phyloP scores from a whole-genome alignment of 23 red algal genomes.

The Agarophyton chilense region DNA sequence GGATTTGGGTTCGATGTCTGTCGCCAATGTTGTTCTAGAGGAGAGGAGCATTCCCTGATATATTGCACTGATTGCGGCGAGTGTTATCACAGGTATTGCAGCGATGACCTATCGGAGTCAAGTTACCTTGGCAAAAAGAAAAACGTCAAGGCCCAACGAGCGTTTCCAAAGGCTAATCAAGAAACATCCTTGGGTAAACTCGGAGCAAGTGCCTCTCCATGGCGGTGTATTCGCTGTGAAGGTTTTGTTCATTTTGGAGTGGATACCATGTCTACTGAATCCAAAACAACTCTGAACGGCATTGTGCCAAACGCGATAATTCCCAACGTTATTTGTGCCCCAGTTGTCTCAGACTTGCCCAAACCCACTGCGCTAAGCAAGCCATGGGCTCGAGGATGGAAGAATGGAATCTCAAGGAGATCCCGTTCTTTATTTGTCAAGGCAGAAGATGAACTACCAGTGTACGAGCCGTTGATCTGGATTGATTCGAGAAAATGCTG shows the following conservation, averaged over 20 bases:
- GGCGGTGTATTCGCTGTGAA: slow-evolving; percentile 34
- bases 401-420: neutral
- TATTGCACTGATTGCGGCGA: slow-evolving; percentile 63
- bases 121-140: neutral
- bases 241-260: neutral
- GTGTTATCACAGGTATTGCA: slow-evolving; percentile 44
- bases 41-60: slow-evolving; percentile 7
- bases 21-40: slow-evolving; percentile 51
- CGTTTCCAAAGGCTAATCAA: neutral
- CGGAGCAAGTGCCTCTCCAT: neutral
- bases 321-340: neutral
- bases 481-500: slow-evolving; percentile 32
- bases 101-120: neutral
- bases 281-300: neutral
- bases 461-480: slow-evolving; percentile 17
- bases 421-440: neutral
- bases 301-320: neutral
- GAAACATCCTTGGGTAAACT: neutral
- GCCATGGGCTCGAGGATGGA: neutral
- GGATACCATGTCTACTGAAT: neutral
- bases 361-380: neutral
- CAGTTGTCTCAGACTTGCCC: neutral
- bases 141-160: neutral
- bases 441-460: neutral
- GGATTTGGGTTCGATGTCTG: slow-evolving; percentile 37